Evolutionary conservation across 768 basidiomycete species (phyloP).

Genomic region (Leucosporidium scottii): DNA sequence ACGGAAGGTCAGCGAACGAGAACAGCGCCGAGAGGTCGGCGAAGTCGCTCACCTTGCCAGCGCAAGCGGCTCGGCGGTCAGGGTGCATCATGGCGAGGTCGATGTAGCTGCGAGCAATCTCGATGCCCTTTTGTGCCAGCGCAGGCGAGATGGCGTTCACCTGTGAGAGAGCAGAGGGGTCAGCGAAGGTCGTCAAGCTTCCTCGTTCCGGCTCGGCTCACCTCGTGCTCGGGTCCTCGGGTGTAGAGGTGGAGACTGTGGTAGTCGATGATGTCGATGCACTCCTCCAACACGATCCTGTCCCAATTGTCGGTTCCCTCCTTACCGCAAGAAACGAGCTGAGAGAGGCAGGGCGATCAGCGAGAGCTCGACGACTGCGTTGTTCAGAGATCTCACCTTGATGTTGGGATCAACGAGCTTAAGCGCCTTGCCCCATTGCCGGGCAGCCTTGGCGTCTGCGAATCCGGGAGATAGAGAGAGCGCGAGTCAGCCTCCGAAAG

Average conservation of each 20-base stretch:
- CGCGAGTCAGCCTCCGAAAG: neutral
- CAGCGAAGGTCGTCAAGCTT: neutral
- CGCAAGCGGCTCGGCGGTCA: constrained; percentile 5
- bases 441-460: constrained; percentile 55
- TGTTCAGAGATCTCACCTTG: constrained; percentile 29
- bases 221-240: constrained; percentile 9
- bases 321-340: constrained; percentile 52
- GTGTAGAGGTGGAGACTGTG: constrained; percentile 47
- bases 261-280: constrained; percentile 47
- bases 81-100: constrained; percentile 46
- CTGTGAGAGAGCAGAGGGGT: neutral
- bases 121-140: constrained; percentile 53
- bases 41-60: neutral
- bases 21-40: neutral
- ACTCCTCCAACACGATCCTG: constrained; percentile 40
- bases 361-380: no score
- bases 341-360: no score
- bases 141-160: constrained; percentile 54
- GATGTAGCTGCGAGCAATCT: constrained; percentile 50
- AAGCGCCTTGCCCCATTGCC: constrained; percentile 58
- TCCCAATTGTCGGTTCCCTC: constrained; percentile 43
- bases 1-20: no score
- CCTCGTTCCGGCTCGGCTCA: neutral
- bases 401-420: constrained; percentile 54
- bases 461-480: no score